These are phyloP conservation scores for Malassezia caprae DNA, from an alignment of 1,284 basidiomycete genomes.

Conservation along the genomic window DNA sequence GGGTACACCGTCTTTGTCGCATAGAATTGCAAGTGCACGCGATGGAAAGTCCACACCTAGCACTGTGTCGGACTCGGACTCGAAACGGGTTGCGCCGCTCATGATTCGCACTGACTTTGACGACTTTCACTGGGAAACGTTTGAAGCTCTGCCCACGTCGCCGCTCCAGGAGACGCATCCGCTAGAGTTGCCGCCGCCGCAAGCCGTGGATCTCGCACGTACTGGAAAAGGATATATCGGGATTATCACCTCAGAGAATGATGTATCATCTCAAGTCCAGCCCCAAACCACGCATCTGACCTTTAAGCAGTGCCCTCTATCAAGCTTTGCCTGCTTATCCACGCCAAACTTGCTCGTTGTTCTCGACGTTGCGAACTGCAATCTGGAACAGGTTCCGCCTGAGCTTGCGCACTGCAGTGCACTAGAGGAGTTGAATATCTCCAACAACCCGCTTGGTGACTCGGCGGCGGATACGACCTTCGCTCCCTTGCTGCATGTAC, in stretches of 20 bases:
- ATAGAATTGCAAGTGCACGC: neutral
- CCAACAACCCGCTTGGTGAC: constrained; percentile 65
- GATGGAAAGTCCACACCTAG: neutral
- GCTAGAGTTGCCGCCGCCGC: neutral
- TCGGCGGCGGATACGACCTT: constrained; percentile 58
- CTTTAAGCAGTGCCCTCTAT: constrained; percentile 3
- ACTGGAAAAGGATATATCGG: neutral
- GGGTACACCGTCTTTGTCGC: neutral
- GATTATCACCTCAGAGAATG: neutral
- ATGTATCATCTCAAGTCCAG: neutral
- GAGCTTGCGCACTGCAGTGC: constrained; percentile 64
- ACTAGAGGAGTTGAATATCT: constrained; percentile 88
- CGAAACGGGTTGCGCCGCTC: neutral
- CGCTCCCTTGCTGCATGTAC: constrained; percentile 65
- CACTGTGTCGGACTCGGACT: neutral
- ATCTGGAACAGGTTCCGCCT: constrained; percentile 68
- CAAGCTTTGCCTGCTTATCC: neutral
- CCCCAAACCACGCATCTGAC: constrained; percentile 11
- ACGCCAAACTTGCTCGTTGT: constrained; percentile 26
- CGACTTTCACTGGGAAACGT: neutral
- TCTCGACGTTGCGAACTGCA: constrained; percentile 56
- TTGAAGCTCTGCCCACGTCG: constrained; percentile 3
- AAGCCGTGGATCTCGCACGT: neutral
- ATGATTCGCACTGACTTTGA: constrained; percentile 4
- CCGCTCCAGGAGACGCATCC: neutral